A percentile compares a stretch with the other conserved stretches of the same genome.
Conservation (phyloP, 2,329 filamentous ascomycete species). For the Myriosclerotinia duriaeana region DNA sequence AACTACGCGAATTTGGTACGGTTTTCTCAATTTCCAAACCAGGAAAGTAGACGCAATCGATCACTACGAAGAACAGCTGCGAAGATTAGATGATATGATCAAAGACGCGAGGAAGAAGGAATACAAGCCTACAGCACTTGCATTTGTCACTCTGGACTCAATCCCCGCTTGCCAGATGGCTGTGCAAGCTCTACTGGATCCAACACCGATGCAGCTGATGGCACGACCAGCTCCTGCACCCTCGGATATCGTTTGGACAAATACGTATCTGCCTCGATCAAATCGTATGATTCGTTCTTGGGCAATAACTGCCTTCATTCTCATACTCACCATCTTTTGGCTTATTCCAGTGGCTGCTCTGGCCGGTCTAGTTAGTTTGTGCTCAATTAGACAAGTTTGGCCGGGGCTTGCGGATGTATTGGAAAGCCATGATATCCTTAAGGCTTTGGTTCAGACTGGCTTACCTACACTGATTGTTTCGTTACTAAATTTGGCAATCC, state of each 20-base stretch:
- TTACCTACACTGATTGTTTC: slow-evolving; percentile 83
- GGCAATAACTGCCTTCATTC: slow-evolving; percentile 80
- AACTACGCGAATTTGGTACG: slow-evolving; percentile 73
- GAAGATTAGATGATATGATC: slow-evolving; percentile 75
- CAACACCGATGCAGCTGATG: slow-evolving; percentile 79
- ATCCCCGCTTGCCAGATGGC: slow-evolving; percentile 93
- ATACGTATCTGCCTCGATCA: slow-evolving; percentile 79
- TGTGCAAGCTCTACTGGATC: slow-evolving; percentile 89
- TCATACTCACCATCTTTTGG: slow-evolving; percentile 83
- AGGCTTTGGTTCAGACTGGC: slow-evolving; percentile 81
- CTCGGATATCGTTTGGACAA: slow-evolving; percentile 90
- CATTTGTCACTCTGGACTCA: slow-evolving; percentile 97
- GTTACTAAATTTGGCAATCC: slow-evolving; percentile 83
- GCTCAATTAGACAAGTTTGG: slow-evolving; percentile 72
- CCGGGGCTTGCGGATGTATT: slow-evolving; percentile 69
- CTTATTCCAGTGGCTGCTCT: slow-evolving; percentile 77
- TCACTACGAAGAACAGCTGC: slow-evolving; percentile 86
- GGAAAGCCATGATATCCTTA: slow-evolving; percentile 64
- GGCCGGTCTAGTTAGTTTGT: slow-evolving; percentile 76
- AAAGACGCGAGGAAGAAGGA: slow-evolving; percentile 67
- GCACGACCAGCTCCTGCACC: slow-evolving; percentile 86
- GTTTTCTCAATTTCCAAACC: slow-evolving; percentile 68
- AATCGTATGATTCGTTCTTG: slow-evolving; percentile 76
- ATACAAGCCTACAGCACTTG: slow-evolving; percentile 76
- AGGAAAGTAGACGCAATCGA: slow-evolving; percentile 86